Base-by-base conservation (phyloP, 495 filamentous ascomycete genomes). In the Neurospora tetrasperma region DNA sequence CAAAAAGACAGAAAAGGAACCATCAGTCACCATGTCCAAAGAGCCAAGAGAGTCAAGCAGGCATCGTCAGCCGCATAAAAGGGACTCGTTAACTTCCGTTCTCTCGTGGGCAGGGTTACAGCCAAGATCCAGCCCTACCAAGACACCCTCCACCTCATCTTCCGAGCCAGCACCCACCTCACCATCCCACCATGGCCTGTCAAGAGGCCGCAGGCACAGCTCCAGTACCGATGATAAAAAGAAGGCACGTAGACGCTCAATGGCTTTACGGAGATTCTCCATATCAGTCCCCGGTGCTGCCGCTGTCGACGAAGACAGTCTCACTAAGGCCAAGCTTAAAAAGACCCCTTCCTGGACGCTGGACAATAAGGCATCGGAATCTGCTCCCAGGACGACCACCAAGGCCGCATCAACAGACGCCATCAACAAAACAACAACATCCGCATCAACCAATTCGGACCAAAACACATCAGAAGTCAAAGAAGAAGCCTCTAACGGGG, bases 241-340 rank as follows among this genome's bases (percentile, higher is more conserved):
- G 74, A 80, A 78, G 79, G 76, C 78, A 78, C 79, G 78, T 78
- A 76, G 62, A 73, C 74, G 70, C 66, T 80, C 79, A 73, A 73
- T 72, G 44, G 71, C 77, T 38, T 74, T 75, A 74, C 78, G 79
- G 71, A 74, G 70, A 71, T 74, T 75, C 31, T 80, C 77, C 12
- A 75, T 80, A 35, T 74, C 76, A 69, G 31, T 43, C 72, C 68
- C 23, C 74, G 66, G 73, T 35, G 54, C 54, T 31, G 54, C 5
- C 27, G 54, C 54, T 27, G 23, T 71, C 70, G 70, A 75, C 71
- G 72, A 75, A 72, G 75, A 71, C n/a, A 2, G 72, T 27, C 59
- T 74, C 77, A 71, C 76, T 70, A 79, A 80, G 74, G 76, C 79
- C 42, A 80, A 74, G 72, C 74, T 73, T 70, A 35, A 72, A 71